Conservation (phyloP, 352 stramenopile species). For the Phytophthora sp. region DNA sequence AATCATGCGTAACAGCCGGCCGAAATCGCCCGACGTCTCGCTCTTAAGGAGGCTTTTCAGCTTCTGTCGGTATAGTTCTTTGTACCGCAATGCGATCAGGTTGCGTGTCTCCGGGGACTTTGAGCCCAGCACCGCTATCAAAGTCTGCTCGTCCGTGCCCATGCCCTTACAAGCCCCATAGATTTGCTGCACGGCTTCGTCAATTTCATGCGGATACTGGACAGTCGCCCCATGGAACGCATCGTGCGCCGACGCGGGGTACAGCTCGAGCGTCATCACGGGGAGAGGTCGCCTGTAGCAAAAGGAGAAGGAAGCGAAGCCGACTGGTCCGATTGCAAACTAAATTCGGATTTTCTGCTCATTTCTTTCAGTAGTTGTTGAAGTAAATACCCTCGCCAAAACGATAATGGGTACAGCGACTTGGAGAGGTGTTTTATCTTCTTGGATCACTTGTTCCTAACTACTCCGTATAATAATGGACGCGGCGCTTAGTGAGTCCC, state of each 20-base stretch:
- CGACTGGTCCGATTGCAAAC: background rate
- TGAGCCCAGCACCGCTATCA: slow-evolving; percentile 71
- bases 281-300: background rate
- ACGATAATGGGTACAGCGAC: background rate
- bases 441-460: too few relatives aligned
- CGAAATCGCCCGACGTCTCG: slow-evolving; percentile 81
- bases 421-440: slow-evolving; percentile 3
- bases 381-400: slow-evolving; percentile 24
- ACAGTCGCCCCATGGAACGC: slow-evolving; percentile 56
- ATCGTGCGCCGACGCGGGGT: slow-evolving; percentile 63
- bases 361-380: slow-evolving; percentile 20
- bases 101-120: slow-evolving; percentile 74
- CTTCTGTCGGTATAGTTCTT: slow-evolving; percentile 65
- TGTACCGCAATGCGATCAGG: slow-evolving; percentile 74
- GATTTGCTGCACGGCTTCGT: slow-evolving; percentile 75
- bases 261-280: slow-evolving; percentile 52
- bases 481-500: slow-evolving; percentile 88
- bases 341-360: slow-evolving; percentile 1
- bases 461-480: slow-evolving; percentile 86
- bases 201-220: slow-evolving; percentile 56
- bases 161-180: slow-evolving; percentile 65
- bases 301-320: too few relatives aligned
- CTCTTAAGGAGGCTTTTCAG: slow-evolving; percentile 66
- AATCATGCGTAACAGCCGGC: slow-evolving; percentile 72
- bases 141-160: slow-evolving; percentile 77